phyloP scores from a whole-genome alignment of 2,329 filamentous ascomycete species.

The Geosmithia flava region DNA sequence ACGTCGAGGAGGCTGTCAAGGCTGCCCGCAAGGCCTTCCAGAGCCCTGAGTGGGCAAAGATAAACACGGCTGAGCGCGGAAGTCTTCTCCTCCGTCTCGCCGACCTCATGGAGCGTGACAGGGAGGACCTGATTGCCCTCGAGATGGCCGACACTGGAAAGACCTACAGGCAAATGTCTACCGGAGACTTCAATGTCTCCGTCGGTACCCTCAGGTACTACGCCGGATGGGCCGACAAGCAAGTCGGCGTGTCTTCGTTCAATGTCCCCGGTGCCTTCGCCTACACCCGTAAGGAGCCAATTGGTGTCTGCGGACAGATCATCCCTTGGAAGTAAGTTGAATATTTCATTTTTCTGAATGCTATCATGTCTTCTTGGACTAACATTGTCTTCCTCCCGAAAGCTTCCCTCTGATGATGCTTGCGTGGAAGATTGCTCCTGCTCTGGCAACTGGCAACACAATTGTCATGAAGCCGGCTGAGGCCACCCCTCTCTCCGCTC shows the following conservation, averaged over 20 bases:
- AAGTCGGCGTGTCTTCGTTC: background rate
- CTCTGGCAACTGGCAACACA: slow-evolving; percentile 33
- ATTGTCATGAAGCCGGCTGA: slow-evolving; percentile 42
- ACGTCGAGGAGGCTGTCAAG: slow-evolving; percentile 9
- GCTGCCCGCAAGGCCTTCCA: slow-evolving; percentile 52
- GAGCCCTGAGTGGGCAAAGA: slow-evolving; percentile 51
- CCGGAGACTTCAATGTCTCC: slow-evolving; percentile 41
- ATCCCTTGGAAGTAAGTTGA: slow-evolving; percentile 48
- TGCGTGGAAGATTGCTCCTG: slow-evolving; percentile 31
- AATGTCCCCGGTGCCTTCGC: background rate
- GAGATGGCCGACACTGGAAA: slow-evolving; percentile 65
- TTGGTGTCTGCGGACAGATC: slow-evolving; percentile 41
- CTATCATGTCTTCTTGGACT: background rate
- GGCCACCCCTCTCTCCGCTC: slow-evolving; percentile 34
- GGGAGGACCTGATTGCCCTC: slow-evolving; percentile 24
- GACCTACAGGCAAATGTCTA: slow-evolving; percentile 31
- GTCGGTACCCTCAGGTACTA: slow-evolving; percentile 44
- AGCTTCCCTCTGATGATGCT: slow-evolving; percentile 27
- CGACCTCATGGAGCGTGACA: slow-evolving; percentile 53
- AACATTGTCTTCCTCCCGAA: background rate
- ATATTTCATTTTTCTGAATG: background rate
- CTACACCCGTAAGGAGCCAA: slow-evolving; percentile 20
- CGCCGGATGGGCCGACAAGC: slow-evolving; percentile 57
- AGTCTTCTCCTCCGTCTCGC: slow-evolving; percentile 55
- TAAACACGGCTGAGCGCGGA: slow-evolving; percentile 51